Base-by-base conservation (phyloP, 1,284 basidiomycete genomes). In the Cutaneotrichosporon sp. region DNA sequence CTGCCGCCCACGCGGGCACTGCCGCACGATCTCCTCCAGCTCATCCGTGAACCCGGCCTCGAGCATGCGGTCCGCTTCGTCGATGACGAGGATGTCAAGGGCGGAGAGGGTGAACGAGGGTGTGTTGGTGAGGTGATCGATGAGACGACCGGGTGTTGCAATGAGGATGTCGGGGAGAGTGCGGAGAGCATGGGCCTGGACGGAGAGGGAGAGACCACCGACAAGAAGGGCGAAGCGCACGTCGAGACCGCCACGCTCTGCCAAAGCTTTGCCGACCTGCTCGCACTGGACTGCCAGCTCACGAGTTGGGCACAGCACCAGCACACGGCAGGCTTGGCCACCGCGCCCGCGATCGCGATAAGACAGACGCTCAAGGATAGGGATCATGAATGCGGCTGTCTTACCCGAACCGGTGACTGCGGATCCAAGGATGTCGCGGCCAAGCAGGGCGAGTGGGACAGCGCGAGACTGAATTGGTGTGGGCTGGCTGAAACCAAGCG, bases 1-100 rank as follows among this genome's bases (percentile, higher is more conserved):
- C 74, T 97, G 94, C 34, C 94, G 83, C 14, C 87, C 87, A 14
- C 79, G 77, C 2, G 94, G 93, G 67, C 92, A 94, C 33, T 87
- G 82, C 61, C 84, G 86, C 72, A 97, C 85, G 63, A 98, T 97
- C 76, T 98, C 94, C 32, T 85, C 80, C 29, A 98, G 79, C 72
- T 97, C 94, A 71, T 93, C 93, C n/a, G 86, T 83, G 76, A 97
- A 98, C 31, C 94, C 94, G 67, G 97, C 94, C 32, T 91, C 92
- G 35, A 98, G 83, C 88, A 98, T 97, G 52, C 94, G 82, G 73
- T 98, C 94, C 3, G 94, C 94, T 77, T 98, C 94, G 68, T 98
- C 94, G 25, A 98, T 84, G 29, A 98, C 87, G 32, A 97, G 79
- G 51, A 97, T 85, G 70, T 97, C 94, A 31, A 97, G 81, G 2